These are phyloP conservation scores for Hypoxylon sp. DNA, from an alignment of 2,329 filamentous ascomycete species.

Conservation along the genomic window DNA sequence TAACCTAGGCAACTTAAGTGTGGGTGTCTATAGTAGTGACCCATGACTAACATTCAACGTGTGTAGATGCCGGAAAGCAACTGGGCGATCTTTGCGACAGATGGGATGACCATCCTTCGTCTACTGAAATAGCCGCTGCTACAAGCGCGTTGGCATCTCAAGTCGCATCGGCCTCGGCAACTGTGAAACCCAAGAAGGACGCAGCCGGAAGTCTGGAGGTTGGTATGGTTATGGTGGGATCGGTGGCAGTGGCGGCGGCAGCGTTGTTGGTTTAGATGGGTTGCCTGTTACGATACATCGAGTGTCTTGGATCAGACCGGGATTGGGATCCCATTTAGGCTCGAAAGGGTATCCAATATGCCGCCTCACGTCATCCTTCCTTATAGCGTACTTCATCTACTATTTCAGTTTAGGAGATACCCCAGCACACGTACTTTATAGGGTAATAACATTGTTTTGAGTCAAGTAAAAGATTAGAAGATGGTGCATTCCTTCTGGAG, in stretches of 20 bases:
- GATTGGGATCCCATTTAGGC: background rate
- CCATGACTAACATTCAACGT: background rate
- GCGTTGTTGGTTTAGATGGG: slow-evolving; percentile 11
- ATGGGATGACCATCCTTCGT: slow-evolving; percentile 7
- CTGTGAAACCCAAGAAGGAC: slow-evolving; percentile 1
- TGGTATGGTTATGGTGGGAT: slow-evolving; percentile 17
- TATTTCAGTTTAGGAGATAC: slow-evolving; percentile 3
- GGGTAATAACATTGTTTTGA: background rate
- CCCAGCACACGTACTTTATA: background rate
- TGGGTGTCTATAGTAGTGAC: too few species aligned
- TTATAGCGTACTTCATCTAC: background rate
- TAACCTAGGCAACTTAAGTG: too few species aligned
- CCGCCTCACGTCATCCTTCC: background rate
- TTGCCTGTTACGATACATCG: background rate
- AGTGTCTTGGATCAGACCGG: background rate
- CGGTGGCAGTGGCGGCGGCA: slow-evolving; percentile 15
- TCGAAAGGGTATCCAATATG: background rate
- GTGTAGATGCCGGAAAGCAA: background rate
- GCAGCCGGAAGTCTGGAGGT: slow-evolving; percentile 7
- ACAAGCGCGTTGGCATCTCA: slow-evolving; percentile 14
- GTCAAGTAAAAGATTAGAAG: background rate
- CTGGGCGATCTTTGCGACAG: slow-evolving; percentile 12
- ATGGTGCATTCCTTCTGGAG: background rate
- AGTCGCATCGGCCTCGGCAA: slow-evolving; percentile 15
- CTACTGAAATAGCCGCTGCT: slow-evolving; percentile 16